A percentile compares a stretch with the other conserved stretches of the same genome.
phyloP scores from a whole-genome alignment of 305 asterid genomes.

The Vinca major region DNA sequence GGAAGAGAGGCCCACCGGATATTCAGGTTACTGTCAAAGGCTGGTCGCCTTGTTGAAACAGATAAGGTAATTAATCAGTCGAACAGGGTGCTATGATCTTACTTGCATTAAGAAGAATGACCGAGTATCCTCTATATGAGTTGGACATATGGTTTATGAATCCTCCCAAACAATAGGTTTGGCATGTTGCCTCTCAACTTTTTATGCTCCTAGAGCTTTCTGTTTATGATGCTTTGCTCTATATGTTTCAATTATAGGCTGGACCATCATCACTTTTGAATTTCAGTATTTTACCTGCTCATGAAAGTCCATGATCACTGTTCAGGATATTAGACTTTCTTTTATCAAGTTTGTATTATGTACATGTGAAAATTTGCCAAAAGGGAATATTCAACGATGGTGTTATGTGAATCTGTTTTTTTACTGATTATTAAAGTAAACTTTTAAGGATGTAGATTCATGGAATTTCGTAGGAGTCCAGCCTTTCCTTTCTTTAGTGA shows the following conservation, averaged over 20 bases:
- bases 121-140: neutral
- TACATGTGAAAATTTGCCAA: neutral
- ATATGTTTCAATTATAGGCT: too few relatives aligned
- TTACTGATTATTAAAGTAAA: neutral
- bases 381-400: neutral
- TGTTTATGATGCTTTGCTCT: too few relatives aligned
- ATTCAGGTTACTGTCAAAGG: conserved; percentile 59
- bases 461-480: neutral
- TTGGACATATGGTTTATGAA: neutral
- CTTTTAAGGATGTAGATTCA: neutral
- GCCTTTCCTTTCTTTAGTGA: neutral
- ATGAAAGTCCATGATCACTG: neutral
- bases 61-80: conserved; percentile 50
- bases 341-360: neutral
- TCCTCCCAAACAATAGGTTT: neutral
- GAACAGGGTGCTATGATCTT: neutral
- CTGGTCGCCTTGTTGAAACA: conserved; percentile 43
- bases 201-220: too few relatives aligned
- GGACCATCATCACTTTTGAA: too few relatives aligned
- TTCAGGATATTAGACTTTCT: neutral
- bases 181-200: too few relatives aligned
- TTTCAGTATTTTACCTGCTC: neutral
- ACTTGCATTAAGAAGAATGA: conserved; percentile 5
- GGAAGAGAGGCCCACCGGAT: conserved; percentile 79
- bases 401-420: too few relatives aligned